These are phyloP conservation scores for Pharus latifolius DNA, from an alignment of 176 grass and related monocot species.

Conservation along the genomic window DNA sequence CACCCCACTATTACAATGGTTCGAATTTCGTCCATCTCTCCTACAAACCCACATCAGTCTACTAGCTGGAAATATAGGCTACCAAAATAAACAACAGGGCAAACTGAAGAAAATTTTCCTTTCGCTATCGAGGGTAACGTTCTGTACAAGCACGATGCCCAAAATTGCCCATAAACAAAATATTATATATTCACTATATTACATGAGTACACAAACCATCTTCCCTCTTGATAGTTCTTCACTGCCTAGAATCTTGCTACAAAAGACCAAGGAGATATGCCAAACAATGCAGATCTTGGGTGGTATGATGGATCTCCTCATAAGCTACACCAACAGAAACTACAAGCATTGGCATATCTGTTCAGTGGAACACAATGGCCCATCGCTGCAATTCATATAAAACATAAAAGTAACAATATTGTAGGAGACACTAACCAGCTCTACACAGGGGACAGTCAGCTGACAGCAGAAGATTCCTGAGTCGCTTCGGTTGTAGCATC, in stretches of 20 bases:
- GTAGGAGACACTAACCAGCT: background rate
- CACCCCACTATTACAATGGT: background rate
- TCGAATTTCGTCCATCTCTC: background rate
- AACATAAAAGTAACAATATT: background rate
- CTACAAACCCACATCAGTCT: background rate
- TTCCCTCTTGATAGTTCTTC: background rate
- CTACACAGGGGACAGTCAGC: background rate
- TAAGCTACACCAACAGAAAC: background rate
- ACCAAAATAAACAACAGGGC: background rate
- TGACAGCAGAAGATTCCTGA: constrained; percentile 53
- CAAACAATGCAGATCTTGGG: background rate
- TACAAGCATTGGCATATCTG: background rate
- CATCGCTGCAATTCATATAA: background rate
- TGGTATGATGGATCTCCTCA: background rate
- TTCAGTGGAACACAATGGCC: background rate
- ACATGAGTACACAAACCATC: background rate
- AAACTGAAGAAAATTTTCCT: background rate
- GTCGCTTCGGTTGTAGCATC: constrained; percentile 46
- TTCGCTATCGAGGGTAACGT: background rate
- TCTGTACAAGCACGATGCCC: background rate
- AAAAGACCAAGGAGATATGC: background rate
- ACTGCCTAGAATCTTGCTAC: background rate
- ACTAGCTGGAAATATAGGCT: background rate
- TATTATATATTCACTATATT: background rate
- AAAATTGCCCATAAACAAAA: background rate